These are phyloP conservation scores for Melampsora americana DNA, from an alignment of 1,284 basidiomycete species.

Conservation along the genomic window DNA sequence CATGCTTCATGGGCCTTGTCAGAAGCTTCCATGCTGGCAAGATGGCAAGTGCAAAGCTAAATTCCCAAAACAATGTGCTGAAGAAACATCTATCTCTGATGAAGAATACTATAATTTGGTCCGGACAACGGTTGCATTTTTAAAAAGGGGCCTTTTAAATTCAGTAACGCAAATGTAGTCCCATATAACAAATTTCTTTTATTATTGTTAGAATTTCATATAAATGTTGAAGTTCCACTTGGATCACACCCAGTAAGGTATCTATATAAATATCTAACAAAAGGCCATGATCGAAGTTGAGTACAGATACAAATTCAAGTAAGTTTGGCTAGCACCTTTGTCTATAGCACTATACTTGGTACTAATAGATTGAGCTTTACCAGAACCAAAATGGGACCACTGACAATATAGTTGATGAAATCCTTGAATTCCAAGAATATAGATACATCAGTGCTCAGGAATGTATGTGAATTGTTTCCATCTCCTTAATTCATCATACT, in stretches of 20 bases:
- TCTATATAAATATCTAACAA: constrained; percentile 25
- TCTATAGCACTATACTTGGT: accelerated
- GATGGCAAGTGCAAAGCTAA: background rate
- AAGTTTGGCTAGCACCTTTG: no score
- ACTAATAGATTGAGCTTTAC: accelerated
- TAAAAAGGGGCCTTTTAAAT: background rate
- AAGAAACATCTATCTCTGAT: background rate
- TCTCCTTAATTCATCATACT: no score
- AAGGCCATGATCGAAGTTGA: background rate
- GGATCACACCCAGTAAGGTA: background rate
- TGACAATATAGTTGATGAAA: background rate
- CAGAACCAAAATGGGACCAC: no score
- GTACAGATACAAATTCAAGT: background rate
- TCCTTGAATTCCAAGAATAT: background rate
- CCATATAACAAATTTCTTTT: constrained; percentile 14
- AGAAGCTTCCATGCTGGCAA: background rate
- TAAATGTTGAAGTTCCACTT: constrained; percentile 24
- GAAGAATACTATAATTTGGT: background rate
- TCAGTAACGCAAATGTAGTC: background rate
- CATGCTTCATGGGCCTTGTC: constrained; percentile 18
- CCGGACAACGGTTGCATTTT: background rate
- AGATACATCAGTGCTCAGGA: constrained; percentile 4
- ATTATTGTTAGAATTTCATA: constrained; percentile 1
- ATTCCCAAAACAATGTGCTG: background rate
- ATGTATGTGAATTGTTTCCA: background rate